Evolutionary conservation across 2,329 filamentous ascomycete species (phyloP).

Genomic region (Byssothecium circinans): DNA sequence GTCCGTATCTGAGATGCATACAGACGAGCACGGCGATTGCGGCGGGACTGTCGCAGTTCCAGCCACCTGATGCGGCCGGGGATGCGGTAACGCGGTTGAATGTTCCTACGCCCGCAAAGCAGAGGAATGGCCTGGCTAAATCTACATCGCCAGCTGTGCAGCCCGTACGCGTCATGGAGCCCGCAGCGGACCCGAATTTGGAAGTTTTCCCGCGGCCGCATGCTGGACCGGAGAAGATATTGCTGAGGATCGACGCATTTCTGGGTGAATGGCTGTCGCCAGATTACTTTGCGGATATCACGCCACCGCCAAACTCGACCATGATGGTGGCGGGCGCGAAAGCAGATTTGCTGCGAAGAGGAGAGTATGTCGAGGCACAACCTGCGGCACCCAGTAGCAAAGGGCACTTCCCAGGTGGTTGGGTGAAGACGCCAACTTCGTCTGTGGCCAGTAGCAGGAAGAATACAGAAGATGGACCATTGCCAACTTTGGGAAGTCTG

Average conservation of each 20-base stretch:
- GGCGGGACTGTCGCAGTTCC: conserved; percentile 75
- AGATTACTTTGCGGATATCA: conserved; percentile 91
- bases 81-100: conserved; percentile 24
- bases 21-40: conserved; percentile 89
- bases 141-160: conserved; percentile 24
- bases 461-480: conserved; percentile 20
- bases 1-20: conserved; percentile 90
- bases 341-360: conserved; percentile 76
- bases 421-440: conserved; percentile 48
- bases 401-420: conserved; percentile 59
- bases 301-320: conserved; percentile 79
- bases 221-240: conserved; percentile 38
- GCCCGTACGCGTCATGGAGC: conserved; percentile 28
- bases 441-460: conserved; percentile 14
- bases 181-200: conserved; percentile 42
- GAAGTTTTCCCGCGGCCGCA: conserved; percentile 37
- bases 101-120: conserved; percentile 21
- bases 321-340: conserved; percentile 90
- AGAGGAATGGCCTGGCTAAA: conserved; percentile 17
- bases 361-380: conserved; percentile 61
- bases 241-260: conserved; percentile 83
- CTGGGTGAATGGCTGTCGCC: conserved; percentile 94
- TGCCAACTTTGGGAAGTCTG: conserved; percentile 38
- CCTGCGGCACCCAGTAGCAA: conserved; percentile 43
- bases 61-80: conserved; percentile 24